These are phyloP conservation scores for Colletotrichum nymphaeae DNA, from an alignment of 2,329 filamentous ascomycete genomes.

Conservation along the genomic window DNA sequence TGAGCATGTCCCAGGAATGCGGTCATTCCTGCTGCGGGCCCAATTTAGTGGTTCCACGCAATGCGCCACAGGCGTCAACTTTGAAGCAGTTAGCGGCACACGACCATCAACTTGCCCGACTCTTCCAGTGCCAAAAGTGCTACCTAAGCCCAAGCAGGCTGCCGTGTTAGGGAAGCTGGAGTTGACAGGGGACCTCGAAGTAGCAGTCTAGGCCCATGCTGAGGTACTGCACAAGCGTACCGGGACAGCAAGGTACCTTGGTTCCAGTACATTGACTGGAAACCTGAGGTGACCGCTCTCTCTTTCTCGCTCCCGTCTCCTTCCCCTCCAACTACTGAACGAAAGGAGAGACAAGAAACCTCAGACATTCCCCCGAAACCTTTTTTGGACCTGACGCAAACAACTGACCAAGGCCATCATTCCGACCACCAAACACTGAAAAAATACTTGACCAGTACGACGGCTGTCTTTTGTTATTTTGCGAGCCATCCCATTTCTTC, in stretches of 20 bases:
- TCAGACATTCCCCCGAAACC: not conserved
- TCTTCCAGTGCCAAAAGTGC: not conserved
- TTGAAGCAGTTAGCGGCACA: not conserved
- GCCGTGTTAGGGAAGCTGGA: too few species aligned
- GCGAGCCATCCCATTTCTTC: not conserved
- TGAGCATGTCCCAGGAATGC: not conserved
- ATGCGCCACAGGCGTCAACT: conserved; percentile 9
- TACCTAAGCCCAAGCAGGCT: not conserved
- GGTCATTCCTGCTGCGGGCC: conserved; percentile 6
- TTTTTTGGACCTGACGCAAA: conserved; percentile 12
- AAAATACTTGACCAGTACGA: not conserved
- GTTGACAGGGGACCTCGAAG: not conserved
- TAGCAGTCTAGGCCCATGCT: not conserved
- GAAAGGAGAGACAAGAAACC: not conserved
- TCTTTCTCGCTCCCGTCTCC: not conserved
- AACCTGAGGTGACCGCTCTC: not conserved
- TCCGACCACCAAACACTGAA: not conserved
- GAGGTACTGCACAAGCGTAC: not conserved
- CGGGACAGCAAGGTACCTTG: too few species aligned
- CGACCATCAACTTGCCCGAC: not conserved
- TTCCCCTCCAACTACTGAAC: not conserved
- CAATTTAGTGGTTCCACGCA: not conserved
- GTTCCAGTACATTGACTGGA: not conserved
- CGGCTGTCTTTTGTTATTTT: not conserved
- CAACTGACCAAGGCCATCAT: conserved; percentile 21